Conservation (phyloP, 495 filamentous ascomycete genomes). For the Cryomyces antarcticus region DNA sequence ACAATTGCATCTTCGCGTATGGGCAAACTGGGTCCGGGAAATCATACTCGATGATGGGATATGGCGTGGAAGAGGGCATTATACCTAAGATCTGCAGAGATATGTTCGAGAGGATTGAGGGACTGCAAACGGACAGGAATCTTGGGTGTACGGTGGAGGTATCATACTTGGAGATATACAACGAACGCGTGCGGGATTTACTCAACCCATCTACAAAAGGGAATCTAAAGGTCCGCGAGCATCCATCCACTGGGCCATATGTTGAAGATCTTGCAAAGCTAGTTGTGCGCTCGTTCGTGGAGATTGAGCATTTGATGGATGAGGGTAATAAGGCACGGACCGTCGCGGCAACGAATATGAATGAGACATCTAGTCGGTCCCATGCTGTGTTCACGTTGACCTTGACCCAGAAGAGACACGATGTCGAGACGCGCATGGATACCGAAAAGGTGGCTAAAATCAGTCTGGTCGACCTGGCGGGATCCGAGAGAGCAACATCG, state of each 20-base stretch:
- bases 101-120: conserved; percentile 77
- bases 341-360: conserved; percentile 98
- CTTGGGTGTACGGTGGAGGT: conserved; percentile 87
- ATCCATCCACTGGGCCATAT: conserved; percentile 92
- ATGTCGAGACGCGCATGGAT: conserved; percentile 84
- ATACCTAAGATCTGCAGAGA: conserved; percentile 96
- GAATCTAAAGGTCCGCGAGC: conserved; percentile 90
- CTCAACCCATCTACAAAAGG: conserved; percentile 93
- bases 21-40: conserved; percentile 98
- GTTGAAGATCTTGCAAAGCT: conserved; percentile 95
- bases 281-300: conserved; percentile 87
- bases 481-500: conserved; percentile 88
- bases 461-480: conserved; percentile 90
- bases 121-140: conserved; percentile 47
- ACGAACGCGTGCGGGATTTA: conserved; percentile 90
- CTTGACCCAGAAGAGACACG: conserved; percentile 81
- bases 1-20: conserved; percentile 99
- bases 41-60: conserved; percentile 99
- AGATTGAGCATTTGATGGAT: conserved; percentile 97
- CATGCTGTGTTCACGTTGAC: conserved; percentile 97
- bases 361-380: conserved; percentile 94
- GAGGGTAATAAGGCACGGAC: conserved; percentile 97
- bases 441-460: conserved; percentile 97
- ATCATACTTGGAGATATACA: conserved; percentile 98
- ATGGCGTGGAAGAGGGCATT: conserved; percentile 87